Evolutionary conservation across 2,329 filamentous ascomycete species (phyloP).

Genomic region (Alternaria solani): DNA sequence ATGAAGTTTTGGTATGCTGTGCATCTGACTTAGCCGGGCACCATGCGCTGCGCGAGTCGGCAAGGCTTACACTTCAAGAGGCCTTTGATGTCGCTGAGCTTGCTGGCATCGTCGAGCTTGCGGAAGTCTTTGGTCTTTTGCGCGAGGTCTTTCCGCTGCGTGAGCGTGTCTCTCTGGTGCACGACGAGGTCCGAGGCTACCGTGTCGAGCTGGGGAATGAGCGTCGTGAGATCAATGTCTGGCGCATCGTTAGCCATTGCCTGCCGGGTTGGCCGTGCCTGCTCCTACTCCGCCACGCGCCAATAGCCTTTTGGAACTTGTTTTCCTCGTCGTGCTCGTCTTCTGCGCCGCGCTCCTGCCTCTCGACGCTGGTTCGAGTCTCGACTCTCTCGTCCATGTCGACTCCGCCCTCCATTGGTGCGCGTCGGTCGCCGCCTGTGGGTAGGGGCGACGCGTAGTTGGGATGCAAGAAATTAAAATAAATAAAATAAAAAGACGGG

Average conservation of each 20-base stretch:
- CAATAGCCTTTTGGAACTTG: slow-evolving; percentile 96
- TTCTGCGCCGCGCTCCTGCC: slow-evolving; percentile 12
- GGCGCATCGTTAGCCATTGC: slow-evolving; percentile 28
- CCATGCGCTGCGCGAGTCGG: background rate
- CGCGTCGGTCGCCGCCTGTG: background rate
- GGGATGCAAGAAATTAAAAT: background rate
- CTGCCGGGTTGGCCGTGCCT: too few relatives aligned
- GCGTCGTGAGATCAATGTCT: slow-evolving; percentile 87
- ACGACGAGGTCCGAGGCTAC: slow-evolving; percentile 94
- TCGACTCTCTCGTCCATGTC: slow-evolving; percentile 36
- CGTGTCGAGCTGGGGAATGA: slow-evolving; percentile 86
- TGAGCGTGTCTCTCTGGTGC: slow-evolving; percentile 92
- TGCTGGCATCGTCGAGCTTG: slow-evolving; percentile 88
- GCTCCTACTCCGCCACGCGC: slow-evolving; percentile 87
- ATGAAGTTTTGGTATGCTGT: slow-evolving; percentile 96
- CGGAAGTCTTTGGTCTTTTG: slow-evolving; percentile 99
- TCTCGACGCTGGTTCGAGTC: slow-evolving; percentile 7
- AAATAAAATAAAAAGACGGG: background rate
- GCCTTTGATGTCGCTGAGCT: slow-evolving; percentile 86
- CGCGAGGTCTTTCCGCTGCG: slow-evolving; percentile 96
- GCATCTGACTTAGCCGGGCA: slow-evolving; percentile 27
- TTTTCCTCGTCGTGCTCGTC: slow-evolving; percentile 66
- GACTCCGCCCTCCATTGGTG: slow-evolving; percentile 48
- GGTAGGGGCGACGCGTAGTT: background rate
- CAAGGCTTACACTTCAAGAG: slow-evolving; percentile 76